phyloP scores from a whole-genome alignment of 2,329 filamentous ascomycete genomes.

The Trichophaea hybrida region DNA sequence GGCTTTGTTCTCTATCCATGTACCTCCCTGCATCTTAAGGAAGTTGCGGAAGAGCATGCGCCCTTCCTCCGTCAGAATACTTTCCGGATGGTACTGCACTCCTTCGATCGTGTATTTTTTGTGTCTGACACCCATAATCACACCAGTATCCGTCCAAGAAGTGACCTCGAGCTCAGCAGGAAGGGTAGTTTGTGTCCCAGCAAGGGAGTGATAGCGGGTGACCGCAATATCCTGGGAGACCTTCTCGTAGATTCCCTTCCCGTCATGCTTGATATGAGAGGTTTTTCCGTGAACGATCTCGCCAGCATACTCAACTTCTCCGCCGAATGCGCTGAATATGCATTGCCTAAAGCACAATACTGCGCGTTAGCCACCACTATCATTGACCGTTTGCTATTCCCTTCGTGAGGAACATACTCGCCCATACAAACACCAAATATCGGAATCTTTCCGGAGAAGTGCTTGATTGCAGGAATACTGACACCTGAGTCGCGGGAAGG shows the following conservation, averaged over 20 bases:
- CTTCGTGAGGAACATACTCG: conserved; percentile 45
- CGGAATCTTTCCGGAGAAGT: conserved; percentile 90
- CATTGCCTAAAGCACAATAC: conserved; percentile 50
- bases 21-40: conserved; percentile 70
- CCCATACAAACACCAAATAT: conserved; percentile 98
- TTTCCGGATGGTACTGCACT: conserved; percentile 96
- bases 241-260: conserved; percentile 78
- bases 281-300: conserved; percentile 98
- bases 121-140: conserved; percentile 95
- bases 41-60: conserved; percentile 88
- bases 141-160: conserved; percentile 71
- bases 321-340: conserved; percentile 87
- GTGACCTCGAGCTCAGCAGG: conserved; percentile 77
- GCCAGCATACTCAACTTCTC: conserved; percentile 78
- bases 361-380: background rate
- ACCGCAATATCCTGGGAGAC: conserved; percentile 69
- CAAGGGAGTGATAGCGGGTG: conserved; percentile 90
- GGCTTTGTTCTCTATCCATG: conserved; percentile 48
- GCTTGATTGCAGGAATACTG: conserved; percentile 75
- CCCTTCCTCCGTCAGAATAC: conserved; percentile 81
- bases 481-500: conserved; percentile 82
- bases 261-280: conserved; percentile 75
- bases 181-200: conserved; percentile 75
- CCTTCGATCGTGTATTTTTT: conserved; percentile 85
- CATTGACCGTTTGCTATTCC: background rate